A percentile compares a stretch with the other conserved stretches of the same genome.
phyloP scores from a whole-genome alignment of 768 basidiomycete genomes.

The Clitopilus hobsonii region DNA sequence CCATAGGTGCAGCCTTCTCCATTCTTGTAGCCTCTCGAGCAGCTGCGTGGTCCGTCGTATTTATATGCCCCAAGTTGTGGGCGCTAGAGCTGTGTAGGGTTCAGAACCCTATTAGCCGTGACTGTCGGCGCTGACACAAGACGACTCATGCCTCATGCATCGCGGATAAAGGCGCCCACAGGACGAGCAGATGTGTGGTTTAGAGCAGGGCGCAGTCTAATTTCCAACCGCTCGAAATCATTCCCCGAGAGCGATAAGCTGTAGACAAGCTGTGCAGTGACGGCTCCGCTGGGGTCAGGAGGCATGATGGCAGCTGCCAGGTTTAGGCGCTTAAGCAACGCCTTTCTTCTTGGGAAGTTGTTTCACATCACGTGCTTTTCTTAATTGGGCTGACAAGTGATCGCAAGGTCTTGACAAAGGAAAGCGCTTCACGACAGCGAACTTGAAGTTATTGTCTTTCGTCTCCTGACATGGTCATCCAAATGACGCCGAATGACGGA shows the following conservation, averaged over 20 bases:
- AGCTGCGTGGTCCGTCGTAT: not conserved
- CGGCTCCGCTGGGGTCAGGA: not conserved
- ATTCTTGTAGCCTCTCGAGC: not conserved
- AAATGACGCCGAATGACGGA: slow-evolving; percentile 44
- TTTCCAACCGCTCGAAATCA: too few relatives aligned
- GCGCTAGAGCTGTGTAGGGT: not conserved
- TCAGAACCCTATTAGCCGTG: too few relatives aligned
- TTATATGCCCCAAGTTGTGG: not conserved
- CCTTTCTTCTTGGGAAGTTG: not conserved
- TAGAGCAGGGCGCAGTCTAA: too few relatives aligned
- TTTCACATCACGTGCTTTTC: not conserved
- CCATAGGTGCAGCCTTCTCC: not conserved
- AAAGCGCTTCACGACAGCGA: not conserved
- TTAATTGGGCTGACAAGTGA: not conserved
- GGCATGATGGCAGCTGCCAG: not conserved
- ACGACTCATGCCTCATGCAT: too few relatives aligned
- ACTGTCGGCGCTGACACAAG: too few relatives aligned
- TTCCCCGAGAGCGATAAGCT: too few relatives aligned
- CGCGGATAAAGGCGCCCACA: too few relatives aligned
- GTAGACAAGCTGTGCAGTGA: too few relatives aligned
- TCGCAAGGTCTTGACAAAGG: not conserved
- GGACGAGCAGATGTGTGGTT: too few relatives aligned
- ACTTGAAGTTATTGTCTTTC: not conserved
- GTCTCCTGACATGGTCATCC: not conserved
- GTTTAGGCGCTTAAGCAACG: not conserved